phyloP scores from a whole-genome alignment of 805 yeast species.

The Candida tallmaniae region DNA sequence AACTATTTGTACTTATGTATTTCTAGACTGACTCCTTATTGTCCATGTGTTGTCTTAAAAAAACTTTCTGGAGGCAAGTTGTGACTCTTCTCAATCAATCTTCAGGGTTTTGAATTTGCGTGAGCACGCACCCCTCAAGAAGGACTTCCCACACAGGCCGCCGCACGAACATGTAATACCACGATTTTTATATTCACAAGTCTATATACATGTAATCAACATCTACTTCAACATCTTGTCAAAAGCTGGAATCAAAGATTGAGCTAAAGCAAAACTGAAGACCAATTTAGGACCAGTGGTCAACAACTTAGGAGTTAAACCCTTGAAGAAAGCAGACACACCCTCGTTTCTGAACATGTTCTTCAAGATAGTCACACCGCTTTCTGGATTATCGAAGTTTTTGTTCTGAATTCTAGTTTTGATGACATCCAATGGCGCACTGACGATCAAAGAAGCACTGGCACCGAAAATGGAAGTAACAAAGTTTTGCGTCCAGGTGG shows the following conservation, averaged over 20 bases:
- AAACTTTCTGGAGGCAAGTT: no score
- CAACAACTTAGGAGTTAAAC: conserved; percentile 90
- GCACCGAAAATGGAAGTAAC: conserved; percentile 95
- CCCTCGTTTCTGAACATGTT: conserved; percentile 95
- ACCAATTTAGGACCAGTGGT: conserved; percentile 98
- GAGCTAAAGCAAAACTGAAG: conserved; percentile 97
- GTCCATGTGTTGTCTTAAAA: no score
- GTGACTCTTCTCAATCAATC: no score
- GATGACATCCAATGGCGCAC: conserved; percentile 97
- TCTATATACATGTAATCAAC: neutral
- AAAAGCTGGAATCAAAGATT: conserved; percentile 92
- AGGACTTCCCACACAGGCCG: no score
- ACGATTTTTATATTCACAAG: conserved; percentile 1
- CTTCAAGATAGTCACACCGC: conserved; percentile 87
- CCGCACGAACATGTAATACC: no score
- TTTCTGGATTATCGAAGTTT: conserved; percentile 92
- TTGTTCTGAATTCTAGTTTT: conserved; percentile 98
- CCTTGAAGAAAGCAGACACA: conserved; percentile 85
- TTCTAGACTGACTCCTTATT: no score
- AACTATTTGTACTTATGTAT: no score
- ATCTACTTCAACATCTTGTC: conserved; percentile 57
- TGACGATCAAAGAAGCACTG: conserved; percentile 90
- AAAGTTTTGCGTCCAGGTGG: conserved; percentile 94
- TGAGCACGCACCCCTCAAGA: no score
- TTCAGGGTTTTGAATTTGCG: no score